Evolutionary conservation across 805 yeast species (phyloP).

Genomic region (Schizosaccharomyces pombe): DNA sequence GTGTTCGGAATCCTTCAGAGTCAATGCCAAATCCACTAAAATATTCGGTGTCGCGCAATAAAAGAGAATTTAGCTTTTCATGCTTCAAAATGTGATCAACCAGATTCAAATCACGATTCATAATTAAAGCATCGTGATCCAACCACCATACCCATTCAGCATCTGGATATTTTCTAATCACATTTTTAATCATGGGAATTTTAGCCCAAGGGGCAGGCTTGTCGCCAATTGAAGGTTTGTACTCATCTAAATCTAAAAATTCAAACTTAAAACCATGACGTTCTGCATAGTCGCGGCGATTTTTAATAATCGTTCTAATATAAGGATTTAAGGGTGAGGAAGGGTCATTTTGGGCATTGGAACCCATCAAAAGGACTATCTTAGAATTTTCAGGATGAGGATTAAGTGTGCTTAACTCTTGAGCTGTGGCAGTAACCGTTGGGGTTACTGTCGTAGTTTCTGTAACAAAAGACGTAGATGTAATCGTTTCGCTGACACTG

Average conservation of each 20-base stretch:
- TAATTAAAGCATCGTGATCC: slow-evolving; percentile 17
- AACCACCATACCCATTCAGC: slow-evolving; percentile 22
- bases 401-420: background rate
- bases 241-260: background rate
- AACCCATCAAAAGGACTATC: background rate
- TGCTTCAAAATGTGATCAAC: slow-evolving; percentile 14
- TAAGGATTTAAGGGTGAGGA: background rate
- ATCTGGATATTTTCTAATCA: slow-evolving; percentile 15
- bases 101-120: slow-evolving; percentile 14
- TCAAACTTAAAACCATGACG: background rate
- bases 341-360: background rate
- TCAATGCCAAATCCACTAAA: slow-evolving; percentile 7
- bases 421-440: background rate
- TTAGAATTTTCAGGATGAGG: background rate
- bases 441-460: background rate
- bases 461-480: no score
- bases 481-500: no score
- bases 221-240: background rate
- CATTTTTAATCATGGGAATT: slow-evolving; percentile 15
- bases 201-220: slow-evolving; percentile 15
- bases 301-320: background rate
- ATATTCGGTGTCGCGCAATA: slow-evolving; percentile 10
- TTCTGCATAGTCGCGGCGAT: slow-evolving; percentile 2
- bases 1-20: slow-evolving; percentile 6
- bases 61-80: slow-evolving; percentile 10